Percentiles rank a stretch among this genome's conserved stretches.
phyloP scores from a whole-genome alignment of 2,329 filamentous ascomycete species.

The Colletotrichum sublineola region DNA sequence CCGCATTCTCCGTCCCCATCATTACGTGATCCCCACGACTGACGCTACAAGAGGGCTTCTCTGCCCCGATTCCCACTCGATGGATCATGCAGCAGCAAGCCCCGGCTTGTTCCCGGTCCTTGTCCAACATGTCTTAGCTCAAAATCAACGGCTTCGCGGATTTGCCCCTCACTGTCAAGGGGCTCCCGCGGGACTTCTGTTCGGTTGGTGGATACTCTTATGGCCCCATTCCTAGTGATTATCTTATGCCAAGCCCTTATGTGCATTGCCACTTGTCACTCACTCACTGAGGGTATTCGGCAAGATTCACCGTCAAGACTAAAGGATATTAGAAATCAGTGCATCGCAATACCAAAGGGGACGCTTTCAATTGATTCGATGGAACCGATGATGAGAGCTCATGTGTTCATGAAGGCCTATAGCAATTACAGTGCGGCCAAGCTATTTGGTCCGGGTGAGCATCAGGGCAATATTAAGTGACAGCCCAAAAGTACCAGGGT shows the following conservation, averaged over 20 bases:
- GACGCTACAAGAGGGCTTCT: neutral
- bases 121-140: neutral
- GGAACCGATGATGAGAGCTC: no score
- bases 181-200: neutral
- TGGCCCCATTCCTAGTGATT: neutral
- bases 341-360: neutral
- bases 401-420: no score
- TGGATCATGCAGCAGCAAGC: neutral
- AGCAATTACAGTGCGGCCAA: neutral
- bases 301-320: no score
- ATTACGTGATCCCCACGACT: constrained; percentile 24
- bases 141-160: neutral
- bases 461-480: neutral
- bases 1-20: constrained; percentile 12
- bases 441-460: neutral
- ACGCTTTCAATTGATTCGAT: neutral
- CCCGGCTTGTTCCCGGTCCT: constrained; percentile 23
- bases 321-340: neutral
- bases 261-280: neutral
- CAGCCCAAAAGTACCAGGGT: neutral
- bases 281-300: neutral
- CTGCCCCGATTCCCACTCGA: constrained; percentile 18
- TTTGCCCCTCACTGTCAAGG: neutral
- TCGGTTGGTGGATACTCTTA: constrained; percentile 6
- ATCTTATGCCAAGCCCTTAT: no score